phyloP scores from a whole-genome alignment of 441 rosid genomes.

The Cnidoscolus chayamansa region DNA sequence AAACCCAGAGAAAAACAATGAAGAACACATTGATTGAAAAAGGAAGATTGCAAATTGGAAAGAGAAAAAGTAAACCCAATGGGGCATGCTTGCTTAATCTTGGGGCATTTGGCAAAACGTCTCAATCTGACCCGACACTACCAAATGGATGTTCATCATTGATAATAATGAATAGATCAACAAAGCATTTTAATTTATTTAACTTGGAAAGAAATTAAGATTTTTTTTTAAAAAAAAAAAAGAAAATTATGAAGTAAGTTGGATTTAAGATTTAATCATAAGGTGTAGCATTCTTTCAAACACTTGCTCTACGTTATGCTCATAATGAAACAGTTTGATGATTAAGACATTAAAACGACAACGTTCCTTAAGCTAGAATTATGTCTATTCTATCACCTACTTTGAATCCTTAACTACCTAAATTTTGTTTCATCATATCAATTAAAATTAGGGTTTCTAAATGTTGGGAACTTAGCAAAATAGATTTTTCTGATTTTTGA shows the following conservation, averaged over 20 bases:
- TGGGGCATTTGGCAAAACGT: conserved; percentile 34
- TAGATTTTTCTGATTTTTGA: too few relatives aligned
- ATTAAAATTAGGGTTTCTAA: too few relatives aligned
- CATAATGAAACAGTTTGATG: conserved; percentile 4
- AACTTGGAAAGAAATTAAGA: too few relatives aligned
- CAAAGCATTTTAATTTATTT: not conserved
- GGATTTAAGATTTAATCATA: conserved; percentile 31
- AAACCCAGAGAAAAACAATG: too few relatives aligned
- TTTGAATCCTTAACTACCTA: too few relatives aligned
- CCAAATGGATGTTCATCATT: conserved; percentile 31
- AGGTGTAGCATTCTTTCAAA: conserved; percentile 25
- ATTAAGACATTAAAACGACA: conserved; percentile 22
- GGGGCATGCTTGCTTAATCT: conserved; percentile 2
- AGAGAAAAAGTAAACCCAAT: not conserved
- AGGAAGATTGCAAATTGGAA: not conserved
- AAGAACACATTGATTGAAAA: not conserved
- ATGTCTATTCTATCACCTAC: too few relatives aligned
- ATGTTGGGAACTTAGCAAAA: too few relatives aligned
- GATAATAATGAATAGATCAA: conserved; percentile 15
- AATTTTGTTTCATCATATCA: too few relatives aligned
- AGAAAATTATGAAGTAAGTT: not conserved
- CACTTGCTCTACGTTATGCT: conserved; percentile 26
- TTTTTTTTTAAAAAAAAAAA: too few relatives aligned
- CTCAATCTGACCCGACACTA: conserved; percentile 35
- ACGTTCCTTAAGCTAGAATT: too few relatives aligned